A percentile compares a stretch with the other conserved stretches of the same genome.
These are phyloP conservation scores for Cardiospermum halicacabum DNA, from an alignment of 345 rosid species.

Conservation along the genomic window DNA sequence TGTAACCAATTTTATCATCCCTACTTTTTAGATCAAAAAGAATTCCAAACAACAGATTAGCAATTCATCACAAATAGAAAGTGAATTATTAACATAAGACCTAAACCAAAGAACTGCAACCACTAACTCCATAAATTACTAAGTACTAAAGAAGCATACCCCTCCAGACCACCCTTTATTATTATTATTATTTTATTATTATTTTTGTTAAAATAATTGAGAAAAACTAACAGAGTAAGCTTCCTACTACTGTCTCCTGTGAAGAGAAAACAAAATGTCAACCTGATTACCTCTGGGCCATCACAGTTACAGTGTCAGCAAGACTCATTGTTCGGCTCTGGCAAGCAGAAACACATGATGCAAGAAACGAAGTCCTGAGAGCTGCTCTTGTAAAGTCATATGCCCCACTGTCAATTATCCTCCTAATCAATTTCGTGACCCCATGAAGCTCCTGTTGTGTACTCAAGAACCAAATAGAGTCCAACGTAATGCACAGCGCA, in stretches of 20 bases:
- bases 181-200: too few species aligned
- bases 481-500: constrained; percentile 78
- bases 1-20: not conserved
- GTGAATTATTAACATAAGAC: not conserved
- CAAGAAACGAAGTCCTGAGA: constrained; percentile 91
- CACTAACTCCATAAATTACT: not conserved
- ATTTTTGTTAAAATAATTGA: too few species aligned
- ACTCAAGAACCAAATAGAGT: constrained; percentile 89
- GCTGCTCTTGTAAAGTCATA: constrained; percentile 95
- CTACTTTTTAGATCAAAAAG: not conserved
- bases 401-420: constrained; percentile 77
- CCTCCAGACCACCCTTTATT: not conserved
- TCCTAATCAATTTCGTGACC: constrained; percentile 64
- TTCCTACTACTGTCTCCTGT: not conserved
- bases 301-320: constrained; percentile 79
- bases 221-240: not conserved
- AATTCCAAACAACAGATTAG: not conserved
- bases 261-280: not conserved
- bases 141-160: not conserved
- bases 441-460: constrained; percentile 62
- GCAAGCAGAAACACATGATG: constrained; percentile 95
- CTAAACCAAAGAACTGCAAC: not conserved
- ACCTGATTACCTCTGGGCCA: constrained; percentile 76
- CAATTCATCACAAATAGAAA: not conserved
- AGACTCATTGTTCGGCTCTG: constrained; percentile 78